phyloP scores from a whole-genome alignment of 2,329 filamentous ascomycete species.

The Penicillium hesseltinei region DNA sequence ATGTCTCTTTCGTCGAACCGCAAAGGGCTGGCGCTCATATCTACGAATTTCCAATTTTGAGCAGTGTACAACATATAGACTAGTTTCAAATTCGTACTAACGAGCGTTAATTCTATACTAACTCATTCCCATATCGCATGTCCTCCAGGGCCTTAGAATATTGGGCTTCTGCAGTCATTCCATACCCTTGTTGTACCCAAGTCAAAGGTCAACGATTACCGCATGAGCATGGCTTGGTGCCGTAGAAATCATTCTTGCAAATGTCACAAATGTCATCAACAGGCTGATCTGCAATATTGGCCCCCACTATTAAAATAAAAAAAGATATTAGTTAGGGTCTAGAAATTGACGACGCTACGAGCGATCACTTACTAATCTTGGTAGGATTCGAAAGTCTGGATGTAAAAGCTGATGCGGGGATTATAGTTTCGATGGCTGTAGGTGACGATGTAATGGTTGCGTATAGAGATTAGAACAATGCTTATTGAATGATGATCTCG shows the following conservation, averaged over 20 bases:
- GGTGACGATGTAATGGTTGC: accelerated
- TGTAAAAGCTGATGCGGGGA: background rate
- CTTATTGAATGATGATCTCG: background rate
- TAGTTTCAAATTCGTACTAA: background rate
- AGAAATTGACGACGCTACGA: background rate
- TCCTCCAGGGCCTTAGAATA: background rate
- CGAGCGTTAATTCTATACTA: background rate
- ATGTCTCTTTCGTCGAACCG: too few species aligned
- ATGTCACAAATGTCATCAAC: background rate
- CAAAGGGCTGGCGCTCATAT: background rate
- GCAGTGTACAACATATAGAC: background rate
- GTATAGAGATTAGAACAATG: background rate
- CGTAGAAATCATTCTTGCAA: background rate
- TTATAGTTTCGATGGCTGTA: background rate
- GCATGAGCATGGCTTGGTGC: background rate
- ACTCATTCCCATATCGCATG: background rate
- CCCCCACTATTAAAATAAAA: background rate
- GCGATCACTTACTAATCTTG: background rate
- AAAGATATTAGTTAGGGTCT: too few species aligned
- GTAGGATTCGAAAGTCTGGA: background rate
- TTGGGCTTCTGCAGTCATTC: background rate
- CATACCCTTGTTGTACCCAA: background rate
- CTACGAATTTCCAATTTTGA: background rate
- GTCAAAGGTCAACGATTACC: background rate
- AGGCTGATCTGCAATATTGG: background rate